These are phyloP conservation scores for Ogataea degrootiae DNA, from an alignment of 805 yeast species.

Conservation along the genomic window DNA sequence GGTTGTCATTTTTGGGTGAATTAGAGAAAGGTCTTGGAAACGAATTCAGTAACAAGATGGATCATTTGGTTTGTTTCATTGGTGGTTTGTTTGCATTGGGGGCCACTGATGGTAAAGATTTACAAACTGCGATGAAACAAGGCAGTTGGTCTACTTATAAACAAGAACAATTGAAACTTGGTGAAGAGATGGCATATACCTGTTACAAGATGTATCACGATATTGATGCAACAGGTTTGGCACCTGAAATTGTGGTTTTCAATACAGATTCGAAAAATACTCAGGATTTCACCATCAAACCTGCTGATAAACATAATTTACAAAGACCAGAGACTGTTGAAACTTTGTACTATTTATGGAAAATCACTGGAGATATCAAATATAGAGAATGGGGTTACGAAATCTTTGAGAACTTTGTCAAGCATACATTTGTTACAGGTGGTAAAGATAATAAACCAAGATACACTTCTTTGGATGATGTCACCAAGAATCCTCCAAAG, in stretches of 20 bases:
- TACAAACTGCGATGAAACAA: slow-evolving; percentile 48
- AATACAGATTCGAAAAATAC: slow-evolving; percentile 45
- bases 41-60: slow-evolving; percentile 69
- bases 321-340: slow-evolving; percentile 96
- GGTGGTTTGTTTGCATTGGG: slow-evolving; percentile 89
- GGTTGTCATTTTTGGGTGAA: slow-evolving; percentile 72
- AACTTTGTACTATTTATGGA: slow-evolving; percentile 72
- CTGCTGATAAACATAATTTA: slow-evolving; percentile 71
- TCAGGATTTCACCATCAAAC: slow-evolving; percentile 64
- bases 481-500: slow-evolving; percentile 50
- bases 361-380: slow-evolving; percentile 73
- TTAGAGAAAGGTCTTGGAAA: slow-evolving; percentile 63
- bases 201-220: slow-evolving; percentile 83
- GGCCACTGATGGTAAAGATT: slow-evolving; percentile 70
- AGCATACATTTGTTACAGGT: slow-evolving; percentile 49
- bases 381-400: slow-evolving; percentile 90
- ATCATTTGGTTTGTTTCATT: slow-evolving; percentile 86
- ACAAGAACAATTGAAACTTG: slow-evolving; percentile 64
- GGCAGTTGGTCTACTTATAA: slow-evolving; percentile 53
- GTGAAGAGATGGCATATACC: slow-evolving; percentile 68
- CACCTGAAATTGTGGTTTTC: slow-evolving; percentile 88
- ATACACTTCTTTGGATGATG: slow-evolving; percentile 65
- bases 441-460: slow-evolving; percentile 40
- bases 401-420: slow-evolving; percentile 66
- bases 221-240: slow-evolving; percentile 64